Evolutionary conservation across 169 alveolate genomes (phyloP), one percentile per base, ranked within the genome.

Genomic region (Besnoitia besnoiti): DNA sequence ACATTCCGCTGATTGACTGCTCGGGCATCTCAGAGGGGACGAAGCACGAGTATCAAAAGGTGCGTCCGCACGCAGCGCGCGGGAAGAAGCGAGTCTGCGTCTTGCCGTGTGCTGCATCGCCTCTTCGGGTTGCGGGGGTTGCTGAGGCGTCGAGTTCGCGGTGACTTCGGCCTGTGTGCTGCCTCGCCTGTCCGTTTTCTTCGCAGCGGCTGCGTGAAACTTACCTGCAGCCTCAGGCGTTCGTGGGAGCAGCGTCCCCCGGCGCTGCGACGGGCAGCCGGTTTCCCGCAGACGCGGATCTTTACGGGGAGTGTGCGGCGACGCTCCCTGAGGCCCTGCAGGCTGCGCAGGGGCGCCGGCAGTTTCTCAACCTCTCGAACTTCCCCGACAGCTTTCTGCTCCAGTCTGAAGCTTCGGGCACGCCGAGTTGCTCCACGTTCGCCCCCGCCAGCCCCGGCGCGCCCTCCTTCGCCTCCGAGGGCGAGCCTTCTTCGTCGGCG

Each of bases 1-100:
- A 88, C 75, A 67, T 88, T 35, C 92, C 92, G 24, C 49, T 46
- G 44, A 27, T 59, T n/a, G 92, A 88, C 85, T 49, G 79, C 90
- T 44, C 76, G 44, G 50, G 89, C 67, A 73, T 80, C 46, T 37
- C 89, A 1, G 67, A 55, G 3, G 12, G 33, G 30, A n/a, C 24
- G 3, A 55, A 55, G 30, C 12, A n/a, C 12, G 67, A 55, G 4
- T 55, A 19, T n/a, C 67, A 55, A 55, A 16, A n/a, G n/a, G n/a
- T n/a, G n/a, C n/a, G n/a, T n/a, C n/a, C n/a, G n/a, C n/a, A n/a
- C n/a, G n/a, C n/a, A n/a, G n/a, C n/a, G n/a, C n/a, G n/a, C n/a
- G n/a, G n/a, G n/a, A n/a, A n/a, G n/a, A n/a, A n/a, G n/a, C n/a
- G n/a, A n/a, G n/a, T n/a, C n/a, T n/a, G n/a, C n/a, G n/a, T n/a